Base-by-base conservation (phyloP, 768 basidiomycete species). In the Suillus weaverae region DNA sequence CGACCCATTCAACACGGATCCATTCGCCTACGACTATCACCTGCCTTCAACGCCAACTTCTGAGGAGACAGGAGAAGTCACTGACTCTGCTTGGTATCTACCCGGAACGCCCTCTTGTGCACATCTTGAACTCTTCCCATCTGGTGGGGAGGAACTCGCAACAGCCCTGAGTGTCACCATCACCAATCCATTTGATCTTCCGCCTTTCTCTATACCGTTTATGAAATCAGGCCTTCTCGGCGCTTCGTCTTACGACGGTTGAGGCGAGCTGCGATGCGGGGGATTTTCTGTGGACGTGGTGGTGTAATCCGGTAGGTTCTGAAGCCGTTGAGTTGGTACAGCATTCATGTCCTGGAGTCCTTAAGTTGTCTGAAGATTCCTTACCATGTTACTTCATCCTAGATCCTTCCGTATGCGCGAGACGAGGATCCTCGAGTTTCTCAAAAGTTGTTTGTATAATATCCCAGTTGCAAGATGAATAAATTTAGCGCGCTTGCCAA, bases 161-260 rank as follows among this genome's bases (percentile, higher is more conserved):
- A 35, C 53, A 35, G 33, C 53, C 20, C 11, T 54, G 53, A 36
- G 32, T n/a, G 32, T 11, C 11, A 54, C 53, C 33, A 54, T 54
- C 33, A 54, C 53, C 5, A 54, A 54, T 54, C 53, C 53, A 13
- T 54, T 54, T 54, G 53, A 54, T 35, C 53, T 54, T 54, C 53
- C 53, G 32, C 53, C 53, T 54, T 54, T 54, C 33, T 54, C 32
- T 35, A 33, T 54, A 35, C 53, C 53, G 32, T n/a, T 35, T 1
- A n/a, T 54, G 53, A 20, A 54, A 54, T 20, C 20, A 54, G 33
- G 11, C 20, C 53, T 54, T n/a, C 32, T n/a, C 11, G 5, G 3
- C 20, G 53, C 53, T n/a, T 54, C 33, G 53, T 7, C n/a, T n/a
- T 3, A 35, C n/a, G 20, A n/a, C 11, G 6, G 13, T 35, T 13